Evolutionary conservation across 2,329 filamentous ascomycete genomes (phyloP).

Genomic region (Trichothecium roseum): DNA sequence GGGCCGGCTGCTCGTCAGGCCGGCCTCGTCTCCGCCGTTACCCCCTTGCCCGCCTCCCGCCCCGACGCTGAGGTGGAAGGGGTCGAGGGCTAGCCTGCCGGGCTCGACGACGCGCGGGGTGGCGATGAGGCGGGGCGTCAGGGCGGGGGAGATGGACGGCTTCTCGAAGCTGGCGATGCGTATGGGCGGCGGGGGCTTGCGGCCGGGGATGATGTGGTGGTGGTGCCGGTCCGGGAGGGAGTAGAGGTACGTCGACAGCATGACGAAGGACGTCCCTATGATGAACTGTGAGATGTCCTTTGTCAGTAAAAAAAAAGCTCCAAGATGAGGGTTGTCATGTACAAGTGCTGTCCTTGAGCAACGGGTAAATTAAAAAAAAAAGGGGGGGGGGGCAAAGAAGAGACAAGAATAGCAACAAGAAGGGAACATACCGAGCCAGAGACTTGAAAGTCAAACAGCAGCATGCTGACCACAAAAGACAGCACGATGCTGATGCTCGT

Average conservation of each 20-base stretch:
- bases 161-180: constrained; percentile 71
- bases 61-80: constrained; percentile 20
- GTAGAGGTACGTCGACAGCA: constrained; percentile 80
- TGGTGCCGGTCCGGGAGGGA: constrained; percentile 44
- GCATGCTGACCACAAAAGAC: constrained; percentile 75
- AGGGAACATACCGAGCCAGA: constrained; percentile 57
- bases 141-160: constrained; percentile 42
- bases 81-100: constrained; percentile 25
- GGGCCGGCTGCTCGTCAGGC: constrained; percentile 34
- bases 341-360: neutral
- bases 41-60: constrained; percentile 15
- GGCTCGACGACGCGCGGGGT: constrained; percentile 13
- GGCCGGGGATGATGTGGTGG: constrained; percentile 36
- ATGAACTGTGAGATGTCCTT: constrained; percentile 53
- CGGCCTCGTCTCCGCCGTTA: no score
- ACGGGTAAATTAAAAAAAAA: no score
- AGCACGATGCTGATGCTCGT: constrained; percentile 86
- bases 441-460: constrained; percentile 73
- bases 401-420: no score
- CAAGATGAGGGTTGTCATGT: neutral
- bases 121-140: constrained; percentile 20
- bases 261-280: constrained; percentile 66
- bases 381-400: neutral
- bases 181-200: constrained; percentile 50
- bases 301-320: constrained; percentile 2